These are phyloP conservation scores for Heterobasidion parviporum DNA, from an alignment of 1,284 basidiomycete species.

Conservation along the genomic window DNA sequence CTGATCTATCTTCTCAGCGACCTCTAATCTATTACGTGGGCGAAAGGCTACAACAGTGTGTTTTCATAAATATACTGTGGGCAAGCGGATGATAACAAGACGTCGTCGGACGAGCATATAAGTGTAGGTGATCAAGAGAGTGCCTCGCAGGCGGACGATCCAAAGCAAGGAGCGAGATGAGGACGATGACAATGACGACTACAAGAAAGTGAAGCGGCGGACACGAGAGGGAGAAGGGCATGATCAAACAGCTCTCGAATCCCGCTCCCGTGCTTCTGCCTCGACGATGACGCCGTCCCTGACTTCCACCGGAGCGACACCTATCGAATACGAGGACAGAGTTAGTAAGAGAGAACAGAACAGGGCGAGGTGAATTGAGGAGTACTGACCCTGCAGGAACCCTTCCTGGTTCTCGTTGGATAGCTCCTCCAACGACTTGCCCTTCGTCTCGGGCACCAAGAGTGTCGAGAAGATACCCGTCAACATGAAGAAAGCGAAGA, in stretches of 20 bases:
- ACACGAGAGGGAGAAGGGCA: too few species aligned
- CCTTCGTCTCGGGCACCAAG: conserved; percentile 72
- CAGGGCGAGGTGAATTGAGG: too few species aligned
- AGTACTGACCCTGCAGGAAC: conserved; percentile 34
- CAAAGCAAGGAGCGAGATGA: too few species aligned
- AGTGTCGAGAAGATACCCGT: conserved; percentile 74
- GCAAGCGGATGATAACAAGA: not conserved
- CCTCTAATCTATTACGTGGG: not conserved
- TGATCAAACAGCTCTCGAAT: not conserved
- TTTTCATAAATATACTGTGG: not conserved
- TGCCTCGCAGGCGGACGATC: not conserved
- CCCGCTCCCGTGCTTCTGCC: not conserved
- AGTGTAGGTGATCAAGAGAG: not conserved
- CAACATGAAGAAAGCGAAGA: conserved; percentile 76
- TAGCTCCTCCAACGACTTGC: conserved; percentile 58
- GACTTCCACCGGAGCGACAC: conserved; percentile 2
- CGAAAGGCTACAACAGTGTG: not conserved
- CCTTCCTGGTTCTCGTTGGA: conserved; percentile 63
- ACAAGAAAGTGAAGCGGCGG: not conserved
- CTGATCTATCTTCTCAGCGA: not conserved
- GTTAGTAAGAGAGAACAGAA: not conserved
- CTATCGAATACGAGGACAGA: not conserved
- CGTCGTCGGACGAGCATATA: not conserved
- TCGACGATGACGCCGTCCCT: conserved; percentile 3
- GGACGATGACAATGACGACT: not conserved